phyloP scores from a whole-genome alignment of 495 filamentous ascomycete species.

The Tuber borchii region DNA sequence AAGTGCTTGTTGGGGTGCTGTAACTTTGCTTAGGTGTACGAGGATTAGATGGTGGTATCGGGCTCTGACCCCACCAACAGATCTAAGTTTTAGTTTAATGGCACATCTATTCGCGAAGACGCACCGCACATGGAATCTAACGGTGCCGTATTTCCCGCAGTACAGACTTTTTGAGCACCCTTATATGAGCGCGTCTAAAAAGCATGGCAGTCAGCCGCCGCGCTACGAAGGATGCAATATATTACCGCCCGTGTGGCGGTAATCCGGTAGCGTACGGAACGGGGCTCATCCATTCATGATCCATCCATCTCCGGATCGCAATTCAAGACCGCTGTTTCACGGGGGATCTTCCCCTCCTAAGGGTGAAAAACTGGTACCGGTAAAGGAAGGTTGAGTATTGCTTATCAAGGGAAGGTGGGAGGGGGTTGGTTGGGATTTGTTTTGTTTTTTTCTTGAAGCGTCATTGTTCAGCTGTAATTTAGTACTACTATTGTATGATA shows the following conservation, averaged over 20 bases:
- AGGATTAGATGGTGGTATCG: background rate
- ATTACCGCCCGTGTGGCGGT: background rate
- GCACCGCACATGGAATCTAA: background rate
- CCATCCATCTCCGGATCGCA: background rate
- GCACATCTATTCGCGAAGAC: background rate
- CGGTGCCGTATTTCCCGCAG: background rate
- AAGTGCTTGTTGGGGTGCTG: background rate
- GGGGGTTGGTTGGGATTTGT: background rate
- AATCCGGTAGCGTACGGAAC: background rate
- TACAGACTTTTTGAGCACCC: background rate
- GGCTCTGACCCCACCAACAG: background rate
- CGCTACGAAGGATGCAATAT: background rate
- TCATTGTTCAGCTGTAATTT: background rate
- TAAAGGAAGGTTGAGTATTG: background rate
- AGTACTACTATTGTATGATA: background rate
- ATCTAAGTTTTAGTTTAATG: background rate
- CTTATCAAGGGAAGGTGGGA: background rate
- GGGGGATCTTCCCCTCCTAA: background rate
- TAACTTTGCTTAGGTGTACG: background rate
- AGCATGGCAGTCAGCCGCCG: background rate
- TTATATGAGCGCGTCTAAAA: background rate
- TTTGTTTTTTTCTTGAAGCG: background rate
- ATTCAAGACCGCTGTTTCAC: background rate
- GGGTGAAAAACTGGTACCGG: background rate
- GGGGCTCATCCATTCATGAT: background rate